Evolutionary conservation across 78 protist genomes (phyloP).

Genomic region (Pigoraptor vietnamica): DNA sequence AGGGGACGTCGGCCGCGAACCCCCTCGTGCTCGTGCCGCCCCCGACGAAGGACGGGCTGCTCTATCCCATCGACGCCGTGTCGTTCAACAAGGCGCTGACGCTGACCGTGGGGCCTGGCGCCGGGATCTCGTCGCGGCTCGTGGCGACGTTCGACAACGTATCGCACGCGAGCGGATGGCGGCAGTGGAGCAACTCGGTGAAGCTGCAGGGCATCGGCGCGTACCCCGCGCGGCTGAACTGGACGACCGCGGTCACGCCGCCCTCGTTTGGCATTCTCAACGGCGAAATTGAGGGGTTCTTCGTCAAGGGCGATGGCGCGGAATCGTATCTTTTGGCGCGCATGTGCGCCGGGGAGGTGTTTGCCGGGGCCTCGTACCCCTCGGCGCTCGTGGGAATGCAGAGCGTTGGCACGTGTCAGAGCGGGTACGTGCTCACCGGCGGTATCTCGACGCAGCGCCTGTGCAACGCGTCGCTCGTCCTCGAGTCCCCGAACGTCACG

Average conservation of each 20-base stretch:
- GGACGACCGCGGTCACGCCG: neutral
- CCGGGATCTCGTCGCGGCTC: neutral
- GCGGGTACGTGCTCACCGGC: neutral
- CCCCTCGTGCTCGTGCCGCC: neutral
- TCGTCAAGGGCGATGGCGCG: neutral
- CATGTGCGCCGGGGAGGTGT: neutral
- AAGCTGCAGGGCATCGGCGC: neutral
- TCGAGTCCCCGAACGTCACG: neutral
- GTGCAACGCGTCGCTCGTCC: neutral
- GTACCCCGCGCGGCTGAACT: neutral
- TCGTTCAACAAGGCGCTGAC: neutral
- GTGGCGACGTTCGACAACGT: neutral
- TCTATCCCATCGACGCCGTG: neutral
- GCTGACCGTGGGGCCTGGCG: neutral
- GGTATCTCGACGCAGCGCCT: neutral
- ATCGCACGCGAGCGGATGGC: neutral
- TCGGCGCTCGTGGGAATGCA: neutral
- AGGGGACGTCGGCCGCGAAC: neutral
- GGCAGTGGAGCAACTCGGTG: neutral
- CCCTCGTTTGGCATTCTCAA: neutral
- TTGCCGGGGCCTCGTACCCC: neutral
- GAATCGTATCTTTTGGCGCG: neutral
- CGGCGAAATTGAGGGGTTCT: neutral
- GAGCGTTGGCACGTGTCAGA: neutral
- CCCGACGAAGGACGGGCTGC: neutral